Percentiles rank a stretch among this genome's conserved stretches.
phyloP scores from a whole-genome alignment of 2,329 filamentous ascomycete genomes.

The Setomelanomma holmii region DNA sequence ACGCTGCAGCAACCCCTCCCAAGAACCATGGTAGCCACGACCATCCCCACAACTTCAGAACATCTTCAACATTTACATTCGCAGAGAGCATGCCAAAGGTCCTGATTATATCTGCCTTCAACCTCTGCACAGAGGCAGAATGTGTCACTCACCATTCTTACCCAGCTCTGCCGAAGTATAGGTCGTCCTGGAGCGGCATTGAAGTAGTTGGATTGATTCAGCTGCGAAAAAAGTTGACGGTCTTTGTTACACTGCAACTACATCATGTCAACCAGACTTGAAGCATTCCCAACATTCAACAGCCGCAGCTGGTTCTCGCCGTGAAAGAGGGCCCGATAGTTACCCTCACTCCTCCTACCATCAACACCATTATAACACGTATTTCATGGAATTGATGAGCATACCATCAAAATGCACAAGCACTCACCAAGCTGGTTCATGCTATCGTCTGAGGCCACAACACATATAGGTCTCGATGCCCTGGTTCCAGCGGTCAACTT shows the following conservation, averaged over 20 bases:
- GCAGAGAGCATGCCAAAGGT: too few species aligned
- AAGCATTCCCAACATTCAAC: background rate
- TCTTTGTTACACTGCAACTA: background rate
- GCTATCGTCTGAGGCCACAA: conserved; percentile 26
- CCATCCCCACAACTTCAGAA: background rate
- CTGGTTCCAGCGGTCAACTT: conserved; percentile 34
- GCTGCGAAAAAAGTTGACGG: background rate
- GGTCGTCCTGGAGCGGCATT: too few species aligned
- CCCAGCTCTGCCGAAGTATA: too few species aligned
- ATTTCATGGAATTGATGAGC: background rate
- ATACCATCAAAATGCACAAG: conserved; percentile 16
- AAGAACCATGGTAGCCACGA: background rate
- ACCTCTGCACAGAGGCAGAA: too few species aligned
- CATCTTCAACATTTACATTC: too few species aligned
- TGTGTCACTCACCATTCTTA: too few species aligned
- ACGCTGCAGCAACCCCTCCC: background rate
- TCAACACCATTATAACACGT: background rate
- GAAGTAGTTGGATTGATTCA: too few species aligned
- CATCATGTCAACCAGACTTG: conserved; percentile 9
- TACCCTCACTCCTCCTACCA: background rate
- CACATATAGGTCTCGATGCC: conserved; percentile 29
- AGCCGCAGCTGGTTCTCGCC: background rate
- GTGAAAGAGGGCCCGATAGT: background rate
- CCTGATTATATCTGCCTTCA: too few species aligned
- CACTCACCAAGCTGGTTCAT: conserved; percentile 34